Evolutionary conservation across 2,329 filamentous ascomycete species (phyloP), one percentile per base, ranked within the genome.

Genomic region (Juglanconis sp.): DNA sequence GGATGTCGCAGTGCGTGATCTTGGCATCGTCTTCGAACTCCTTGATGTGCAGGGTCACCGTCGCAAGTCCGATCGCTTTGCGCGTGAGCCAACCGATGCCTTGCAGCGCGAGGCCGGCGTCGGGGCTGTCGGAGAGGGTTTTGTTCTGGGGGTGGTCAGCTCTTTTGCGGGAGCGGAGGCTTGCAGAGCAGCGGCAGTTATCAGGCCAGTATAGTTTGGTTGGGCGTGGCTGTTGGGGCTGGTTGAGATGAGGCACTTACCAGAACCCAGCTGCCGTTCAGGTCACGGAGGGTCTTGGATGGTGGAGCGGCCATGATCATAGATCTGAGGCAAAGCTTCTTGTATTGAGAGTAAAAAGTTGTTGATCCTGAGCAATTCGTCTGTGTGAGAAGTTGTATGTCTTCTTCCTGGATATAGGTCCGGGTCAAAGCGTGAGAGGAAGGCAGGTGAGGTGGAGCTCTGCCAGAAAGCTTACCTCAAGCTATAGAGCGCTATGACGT

Each of bases 1-100:
- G 82, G 70, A 92, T 87, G 74, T 90, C 83, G 74, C 95, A 82
- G 76, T 88, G 86, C 60, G 79, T 77, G 61, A 82, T 69, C 50
- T 68, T 60, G 70, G 68, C 44, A 11, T 76, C 69, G 8, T 71
- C 81, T 36, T 69, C 67, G 75, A 80, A 84, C 72, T 87, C 77
- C 67, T 81, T 84, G 57, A 90, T 73, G 63, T 81, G 72, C 64
- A 93, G 82, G 40, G 85, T 88, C 57, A 96, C 77, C 50, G 86
- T 88, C 36, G 91, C 89, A 36, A 87, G 72, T 66, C 79, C 74
- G 72, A 96, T 85, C 62, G 83, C 85, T 77, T 88, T 92, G 75
- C 91, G 90, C 53, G 82, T 81, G 54, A 93, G 67, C 83, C 84
- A 94, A 73, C 85, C 78, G 63, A 92, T 78, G 70, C 87, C 87